Base-by-base conservation (phyloP, 371 early-diverging fungal species). In the Rhizopus microsporus region DNA sequence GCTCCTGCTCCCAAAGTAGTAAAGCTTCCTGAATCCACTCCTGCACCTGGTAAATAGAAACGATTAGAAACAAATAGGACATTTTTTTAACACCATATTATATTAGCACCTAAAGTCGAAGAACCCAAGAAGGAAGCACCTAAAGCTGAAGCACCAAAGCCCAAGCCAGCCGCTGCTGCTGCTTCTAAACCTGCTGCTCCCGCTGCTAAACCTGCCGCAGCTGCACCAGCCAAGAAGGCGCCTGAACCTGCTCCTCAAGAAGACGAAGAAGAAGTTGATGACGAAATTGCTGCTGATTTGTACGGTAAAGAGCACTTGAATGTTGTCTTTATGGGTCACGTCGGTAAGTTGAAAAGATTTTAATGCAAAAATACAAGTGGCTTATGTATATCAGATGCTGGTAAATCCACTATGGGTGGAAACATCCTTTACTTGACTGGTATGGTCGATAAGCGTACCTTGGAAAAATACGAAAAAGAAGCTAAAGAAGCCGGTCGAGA, bases 331-430 rank as follows among this genome's bases (percentile, higher is more conserved):
- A 98, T 99, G 67, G 99, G 99, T 45, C 99, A 99, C 86, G 99
- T 99, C 68, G 86, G 85, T 85, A 65, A 63, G 67, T 3, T 30
- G 13, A 33, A 46, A 33, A 39, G 34, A 42, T 45, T 34, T 29
- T 29, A 16, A 40, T 50, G 9, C 10, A 51, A 12, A n/a, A 13
- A 13, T 16, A 13, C n/a, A 4, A 30, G 64, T 60, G 60, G 60
- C 61, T 61, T 65, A 53, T 65, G 15, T 17, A 52, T 44, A 33
- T 13, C 59, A 85, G 99, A 99, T 88, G 99, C 99, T 64, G 99
- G 99, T 64, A 99, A 99, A 81, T 98, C 98, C 5, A 99, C 99
- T 44, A 93, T 99, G 88, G 98, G 99, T 67, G 99, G 99, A 52
- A 96, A 98, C 75, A 90, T 99, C 50, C 83, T 99, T 80, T 90